Base-by-base conservation (phyloP, 306 rosid species). In the Fragaria ananassa region DNA sequence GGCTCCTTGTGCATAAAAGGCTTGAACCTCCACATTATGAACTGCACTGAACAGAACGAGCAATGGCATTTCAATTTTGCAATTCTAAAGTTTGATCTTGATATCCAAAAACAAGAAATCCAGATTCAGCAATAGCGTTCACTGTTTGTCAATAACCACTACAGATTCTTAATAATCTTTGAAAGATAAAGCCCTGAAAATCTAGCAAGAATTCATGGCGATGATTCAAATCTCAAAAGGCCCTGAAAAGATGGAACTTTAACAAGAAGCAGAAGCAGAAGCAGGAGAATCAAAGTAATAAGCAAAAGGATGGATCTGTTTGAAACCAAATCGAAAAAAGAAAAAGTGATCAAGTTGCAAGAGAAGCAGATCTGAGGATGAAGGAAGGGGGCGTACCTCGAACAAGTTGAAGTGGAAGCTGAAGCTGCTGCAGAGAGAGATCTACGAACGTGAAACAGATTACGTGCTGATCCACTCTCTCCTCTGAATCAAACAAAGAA, bases 1-100 rank as follows among this genome's bases (percentile, higher is more conserved):
- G 85, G 87, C 61, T 95, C 99, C 82, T 95, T 95, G 77, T 92
- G 99, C 85, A 58, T 76, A 84, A 95, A 92, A 35, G 97, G 99
- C 86, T 95, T 95, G 84, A 95, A 92, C 83, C 85, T 92, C 99
- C 99, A 95, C 99, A 92, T 95, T 27, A 12, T 27, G 14, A 62
- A 31, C 10, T 12, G 41, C 41, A 14, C 18, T 10, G 15, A 45
- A 45, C 14, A 11, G 11, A 44, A 44, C 46, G 3, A 21, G 3
- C 66, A 61, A 61, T 61, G 35, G 35, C 35, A 31, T 31, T 31
- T 31, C 0, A 31, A 31, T 31, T 31, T 31, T 31, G 23, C 34
- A 25, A 25, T 58, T 58, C 31, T 3, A 10, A 10, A 58, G 3
- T 23, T 12, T 58, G 58, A 51, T 51, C 58, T 58, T 25, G 17